Conservation (phyloP, 306 rosid species). For the Argentina anserina region DNA sequence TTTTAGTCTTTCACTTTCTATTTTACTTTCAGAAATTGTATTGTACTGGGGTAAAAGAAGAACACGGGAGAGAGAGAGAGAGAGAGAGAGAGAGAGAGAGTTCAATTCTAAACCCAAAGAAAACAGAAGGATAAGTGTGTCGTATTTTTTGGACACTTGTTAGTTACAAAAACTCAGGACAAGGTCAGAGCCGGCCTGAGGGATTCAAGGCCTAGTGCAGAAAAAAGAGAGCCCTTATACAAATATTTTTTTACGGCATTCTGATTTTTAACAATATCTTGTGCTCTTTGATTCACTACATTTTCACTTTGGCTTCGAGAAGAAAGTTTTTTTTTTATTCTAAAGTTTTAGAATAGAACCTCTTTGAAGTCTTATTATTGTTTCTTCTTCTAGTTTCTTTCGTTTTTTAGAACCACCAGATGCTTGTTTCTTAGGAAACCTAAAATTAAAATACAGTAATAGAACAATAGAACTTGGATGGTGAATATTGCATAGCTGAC, state of each 20-base stretch:
- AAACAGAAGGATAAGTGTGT: too few species aligned
- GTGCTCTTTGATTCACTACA: too few species aligned
- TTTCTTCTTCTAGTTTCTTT: neutral
- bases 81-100: too few species aligned
- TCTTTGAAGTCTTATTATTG: neutral
- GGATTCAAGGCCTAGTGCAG: neutral
- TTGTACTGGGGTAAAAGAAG: too few species aligned
- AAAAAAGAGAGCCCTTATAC: neutral
- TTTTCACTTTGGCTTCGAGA: neutral
- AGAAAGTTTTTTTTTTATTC: neutral
- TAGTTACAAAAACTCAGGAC: too few species aligned
- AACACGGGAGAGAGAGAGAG: too few species aligned
- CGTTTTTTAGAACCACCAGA: neutral
- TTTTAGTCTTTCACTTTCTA: too few species aligned
- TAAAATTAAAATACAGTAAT: neutral
- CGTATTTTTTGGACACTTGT: too few species aligned
- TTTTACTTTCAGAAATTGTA: too few species aligned
- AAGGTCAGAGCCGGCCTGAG: neutral
- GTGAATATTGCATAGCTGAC: neutral
- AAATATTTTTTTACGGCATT: neutral
- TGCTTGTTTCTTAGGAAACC: neutral
- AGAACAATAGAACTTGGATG: neutral
- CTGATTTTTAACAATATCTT: too few species aligned
- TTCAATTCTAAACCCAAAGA: too few species aligned
- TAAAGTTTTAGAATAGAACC: neutral